These are phyloP conservation scores for Turnera subulata DNA, from an alignment of 345 rosid genomes.

Conservation along the genomic window DNA sequence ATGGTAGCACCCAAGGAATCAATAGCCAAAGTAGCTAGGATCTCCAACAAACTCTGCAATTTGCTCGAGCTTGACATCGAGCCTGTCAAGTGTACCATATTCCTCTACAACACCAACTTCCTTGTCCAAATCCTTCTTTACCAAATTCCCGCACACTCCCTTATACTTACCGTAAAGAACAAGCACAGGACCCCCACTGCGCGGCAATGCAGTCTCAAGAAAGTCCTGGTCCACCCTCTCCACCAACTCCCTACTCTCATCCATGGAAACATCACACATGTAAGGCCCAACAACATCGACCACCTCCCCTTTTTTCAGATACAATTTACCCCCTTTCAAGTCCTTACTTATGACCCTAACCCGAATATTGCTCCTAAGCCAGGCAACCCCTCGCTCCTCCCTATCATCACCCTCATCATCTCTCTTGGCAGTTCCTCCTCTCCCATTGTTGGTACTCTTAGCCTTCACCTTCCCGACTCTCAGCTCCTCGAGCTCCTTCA, in stretches of 20 bases:
- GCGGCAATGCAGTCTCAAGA: conserved; percentile 87
- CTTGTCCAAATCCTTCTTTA: conserved; percentile 60
- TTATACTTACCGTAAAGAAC: conserved; percentile 63
- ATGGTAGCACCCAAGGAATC: neutral
- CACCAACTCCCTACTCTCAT: conserved; percentile 62
- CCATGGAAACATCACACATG: conserved; percentile 64
- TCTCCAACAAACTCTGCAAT: conserved; percentile 79
- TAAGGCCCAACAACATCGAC: conserved; percentile 81
- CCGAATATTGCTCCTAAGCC: conserved; percentile 75
- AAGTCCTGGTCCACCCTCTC: conserved; percentile 71
- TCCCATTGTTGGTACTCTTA: conserved; percentile 23
- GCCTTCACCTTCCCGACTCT: conserved; percentile 18
- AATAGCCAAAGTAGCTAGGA: conserved; percentile 35
- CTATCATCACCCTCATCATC: too few species aligned
- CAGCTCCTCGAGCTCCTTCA: conserved; percentile 47
- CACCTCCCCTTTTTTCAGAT: conserved; percentile 74
- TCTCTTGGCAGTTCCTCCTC: conserved; percentile 12
- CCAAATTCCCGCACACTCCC: conserved; percentile 67
- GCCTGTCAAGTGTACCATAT: conserved; percentile 53
- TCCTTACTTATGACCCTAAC: conserved; percentile 71
- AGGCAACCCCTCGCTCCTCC: conserved; percentile 24
- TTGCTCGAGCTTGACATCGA: conserved; percentile 70
- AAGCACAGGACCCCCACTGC: conserved; percentile 62
- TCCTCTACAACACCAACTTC: conserved; percentile 67
- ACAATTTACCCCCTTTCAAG: conserved; percentile 61